Percentiles rank a stretch among this genome's conserved stretches.
Evolutionary conservation across 345 rosid species (phyloP).

Genomic region (Salix brachista): DNA sequence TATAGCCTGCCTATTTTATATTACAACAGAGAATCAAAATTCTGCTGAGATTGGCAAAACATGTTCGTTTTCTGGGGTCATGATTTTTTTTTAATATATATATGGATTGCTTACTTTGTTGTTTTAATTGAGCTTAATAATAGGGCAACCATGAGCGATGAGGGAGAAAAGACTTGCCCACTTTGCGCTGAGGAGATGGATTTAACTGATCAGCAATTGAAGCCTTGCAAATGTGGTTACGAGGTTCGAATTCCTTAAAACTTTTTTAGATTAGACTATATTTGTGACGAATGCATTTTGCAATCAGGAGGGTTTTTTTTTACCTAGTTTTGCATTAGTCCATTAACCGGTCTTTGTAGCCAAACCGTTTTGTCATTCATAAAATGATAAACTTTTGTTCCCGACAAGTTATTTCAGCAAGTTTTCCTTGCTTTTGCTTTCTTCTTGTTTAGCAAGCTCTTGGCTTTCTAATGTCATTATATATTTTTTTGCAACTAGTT

Average conservation of each 20-base stretch:
- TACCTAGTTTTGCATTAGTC: no score
- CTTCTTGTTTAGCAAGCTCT: no score
- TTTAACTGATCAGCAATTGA: slow-evolving; percentile 85
- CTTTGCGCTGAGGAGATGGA: slow-evolving; percentile 96
- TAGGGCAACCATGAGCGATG: slow-evolving; percentile 67
- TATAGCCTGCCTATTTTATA: not conserved
- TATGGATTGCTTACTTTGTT: not conserved
- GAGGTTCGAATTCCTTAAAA: slow-evolving; percentile 43
- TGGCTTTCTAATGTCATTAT: no score
- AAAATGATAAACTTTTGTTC: no score
- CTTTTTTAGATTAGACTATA: not conserved
- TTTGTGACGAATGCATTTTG: not conserved
- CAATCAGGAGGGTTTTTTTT: not conserved
- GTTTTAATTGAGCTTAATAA: not conserved
- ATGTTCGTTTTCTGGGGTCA: not conserved
- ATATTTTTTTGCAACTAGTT: no score
- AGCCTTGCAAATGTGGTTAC: slow-evolving; percentile 95
- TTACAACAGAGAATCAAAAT: not conserved
- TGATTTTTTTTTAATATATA: not conserved
- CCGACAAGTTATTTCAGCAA: no score
- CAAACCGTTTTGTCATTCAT: no score
- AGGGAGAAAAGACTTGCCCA: slow-evolving; percentile 83
- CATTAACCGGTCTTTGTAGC: no score
- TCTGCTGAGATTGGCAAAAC: not conserved
- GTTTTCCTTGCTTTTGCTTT: no score